Evolutionary conservation across 495 filamentous ascomycete species (phyloP).

Genomic region (Aspergillus affinis): DNA sequence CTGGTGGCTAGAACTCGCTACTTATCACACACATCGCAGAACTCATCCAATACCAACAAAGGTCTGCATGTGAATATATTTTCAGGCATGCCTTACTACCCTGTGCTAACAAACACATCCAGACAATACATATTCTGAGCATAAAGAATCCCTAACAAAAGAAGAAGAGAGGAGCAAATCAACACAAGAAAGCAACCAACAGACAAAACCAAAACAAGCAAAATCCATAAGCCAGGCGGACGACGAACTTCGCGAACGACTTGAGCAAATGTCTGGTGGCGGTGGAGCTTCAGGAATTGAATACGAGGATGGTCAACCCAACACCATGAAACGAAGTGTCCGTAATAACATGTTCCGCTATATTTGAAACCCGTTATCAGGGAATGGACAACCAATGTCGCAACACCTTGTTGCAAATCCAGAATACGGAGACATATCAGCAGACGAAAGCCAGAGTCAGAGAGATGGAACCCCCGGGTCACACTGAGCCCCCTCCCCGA

Average conservation of each 20-base stretch:
- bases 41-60: not conserved
- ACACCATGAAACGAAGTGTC: slow-evolving; percentile 75
- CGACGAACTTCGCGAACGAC: slow-evolving; percentile 63
- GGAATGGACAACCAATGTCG: too few relatives aligned
- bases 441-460: not conserved
- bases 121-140: slow-evolving; percentile 1
- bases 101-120: not conserved
- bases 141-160: not conserved
- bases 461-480: not conserved
- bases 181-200: slow-evolving; percentile 7
- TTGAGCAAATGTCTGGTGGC: slow-evolving; percentile 69
- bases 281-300: slow-evolving; percentile 78
- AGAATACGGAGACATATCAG: not conserved
- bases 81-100: not conserved
- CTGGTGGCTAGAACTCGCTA: not conserved
- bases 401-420: too few relatives aligned
- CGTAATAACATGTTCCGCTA: slow-evolving; percentile 77
- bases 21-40: not conserved
- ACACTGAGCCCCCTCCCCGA: not conserved
- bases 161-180: slow-evolving; percentile 4
- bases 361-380: slow-evolving; percentile 39
- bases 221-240: slow-evolving; percentile 65
- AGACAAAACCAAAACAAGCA: slow-evolving; percentile 15
- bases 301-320: slow-evolving; percentile 73
- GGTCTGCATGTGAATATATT: not conserved